Base-by-base conservation (phyloP, 106 monocot species). In the Allium fistulosum region DNA sequence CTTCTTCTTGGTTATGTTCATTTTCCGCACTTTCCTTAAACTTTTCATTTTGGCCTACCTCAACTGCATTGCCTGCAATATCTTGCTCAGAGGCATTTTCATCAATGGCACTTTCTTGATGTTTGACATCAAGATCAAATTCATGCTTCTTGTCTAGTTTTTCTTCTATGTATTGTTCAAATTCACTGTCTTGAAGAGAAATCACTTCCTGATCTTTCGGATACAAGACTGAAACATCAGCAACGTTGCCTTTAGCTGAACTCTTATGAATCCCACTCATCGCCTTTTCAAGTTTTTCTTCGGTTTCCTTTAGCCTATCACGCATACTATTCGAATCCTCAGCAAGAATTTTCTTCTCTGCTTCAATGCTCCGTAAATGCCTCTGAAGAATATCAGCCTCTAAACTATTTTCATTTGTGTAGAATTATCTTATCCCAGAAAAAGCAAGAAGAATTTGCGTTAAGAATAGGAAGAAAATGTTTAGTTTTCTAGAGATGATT, bases 331-430 rank as follows among this genome's bases (percentile, higher is more conserved):
- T 70, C 4, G 78, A 69, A 5, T 73, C 72, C 9, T 61, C 63
- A 46, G 51, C 52, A n/a, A 79, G 66, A 57, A 48, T 48, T 16
- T 8, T 48, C 62, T 69, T 79, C 22, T 79, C 68, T 58, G 72
- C 73, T 63, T 79, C 78, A 28, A 73, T 47, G n/a, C 46, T 62
- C 26, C n/a, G 68, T 12, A 79, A 28, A 13, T 79, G 46, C 22
- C 57, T 72, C 0, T 79, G 68, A 37, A 79, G 78, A 9, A 63
- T 52, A 62, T 72, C 78, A 9, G 67, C 61, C 49, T 78, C 78
- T 53, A 51, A 61, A 11, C 61, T 72, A n/a, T n/a, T n/a, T n/a
- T n/a, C n/a, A n/a, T n/a, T n/a, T n/a, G 4, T 46, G 1, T 55
- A 12, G 53, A 12, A 15, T 4, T 55, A 4, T 55, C 15, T 55